These are phyloP conservation scores for Fusarium robinianum DNA, from an alignment of 2,329 filamentous ascomycete genomes.

Conservation along the genomic window DNA sequence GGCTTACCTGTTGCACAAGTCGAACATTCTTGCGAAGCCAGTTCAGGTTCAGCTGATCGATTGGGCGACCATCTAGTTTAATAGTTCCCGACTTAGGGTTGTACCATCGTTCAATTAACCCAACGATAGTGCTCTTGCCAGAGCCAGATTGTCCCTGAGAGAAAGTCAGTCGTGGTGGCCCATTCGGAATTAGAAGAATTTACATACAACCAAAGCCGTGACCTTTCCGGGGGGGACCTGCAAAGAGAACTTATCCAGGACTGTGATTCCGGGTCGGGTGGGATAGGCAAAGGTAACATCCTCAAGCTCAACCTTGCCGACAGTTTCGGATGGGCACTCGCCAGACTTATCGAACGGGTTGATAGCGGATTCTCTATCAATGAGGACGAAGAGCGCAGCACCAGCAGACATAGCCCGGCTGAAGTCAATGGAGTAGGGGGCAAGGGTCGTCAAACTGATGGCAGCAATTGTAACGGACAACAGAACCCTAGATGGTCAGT, in stretches of 20 bases:
- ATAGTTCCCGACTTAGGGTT: conserved; percentile 42
- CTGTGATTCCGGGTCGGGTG: conserved; percentile 46
- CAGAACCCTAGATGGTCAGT: conserved; percentile 38
- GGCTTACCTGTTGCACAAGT: conserved; percentile 42
- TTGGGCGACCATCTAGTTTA: conserved; percentile 43
- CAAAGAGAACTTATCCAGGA: conserved; percentile 49
- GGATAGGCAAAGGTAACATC: conserved; percentile 53
- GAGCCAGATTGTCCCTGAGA: conserved; percentile 44
- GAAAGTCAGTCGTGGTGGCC: background rate
- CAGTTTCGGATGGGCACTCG: conserved; percentile 35
- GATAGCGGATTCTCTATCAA: conserved; percentile 45
- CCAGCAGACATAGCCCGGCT: conserved; percentile 44
- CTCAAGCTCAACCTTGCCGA: conserved; percentile 45
- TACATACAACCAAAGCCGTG: conserved; percentile 49
- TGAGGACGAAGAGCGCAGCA: conserved; percentile 44
- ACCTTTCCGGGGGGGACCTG: conserved; percentile 51
- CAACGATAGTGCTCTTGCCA: conserved; percentile 47
- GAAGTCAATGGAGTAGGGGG: conserved; percentile 46
- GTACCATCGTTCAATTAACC: conserved; percentile 48
- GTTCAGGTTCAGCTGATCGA: conserved; percentile 44
- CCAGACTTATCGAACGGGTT: conserved; percentile 43
- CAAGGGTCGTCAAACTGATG: conserved; percentile 43
- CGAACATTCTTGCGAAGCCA: conserved; percentile 46
- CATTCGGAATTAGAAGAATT: conserved; percentile 21
- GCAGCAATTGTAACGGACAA: conserved; percentile 47